A percentile compares a stretch with the other conserved stretches of the same genome.
Conservation (phyloP, 2,329 filamentous ascomycete species). For the Bipolaris oryzae region DNA sequence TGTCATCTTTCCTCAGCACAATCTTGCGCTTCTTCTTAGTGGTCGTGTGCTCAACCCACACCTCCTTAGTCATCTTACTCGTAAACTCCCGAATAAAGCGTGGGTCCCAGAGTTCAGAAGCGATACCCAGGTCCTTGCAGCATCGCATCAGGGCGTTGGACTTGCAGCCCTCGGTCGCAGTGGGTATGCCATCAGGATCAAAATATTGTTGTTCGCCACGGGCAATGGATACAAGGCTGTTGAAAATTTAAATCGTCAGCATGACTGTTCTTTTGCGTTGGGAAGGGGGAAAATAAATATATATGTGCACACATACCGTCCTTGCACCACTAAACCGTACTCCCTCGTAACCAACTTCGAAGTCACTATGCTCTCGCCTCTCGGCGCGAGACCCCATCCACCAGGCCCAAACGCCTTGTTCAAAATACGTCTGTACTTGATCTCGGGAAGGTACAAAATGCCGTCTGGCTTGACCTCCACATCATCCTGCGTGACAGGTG, state of each 20-base stretch:
- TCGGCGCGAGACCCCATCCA: constrained; percentile 90
- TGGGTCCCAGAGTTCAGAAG: constrained; percentile 95
- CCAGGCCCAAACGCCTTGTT: constrained; percentile 93
- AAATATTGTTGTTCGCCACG: constrained; percentile 97
- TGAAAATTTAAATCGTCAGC: not conserved
- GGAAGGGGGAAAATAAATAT: no score
- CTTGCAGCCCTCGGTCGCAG: constrained; percentile 94
- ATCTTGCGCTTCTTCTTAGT: constrained; percentile 92
- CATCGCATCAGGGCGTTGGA: constrained; percentile 97
- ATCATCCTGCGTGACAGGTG: constrained; percentile 71
- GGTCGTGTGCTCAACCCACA: constrained; percentile 84
- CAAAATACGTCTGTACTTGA: constrained; percentile 92
- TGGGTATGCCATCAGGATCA: constrained; percentile 84
- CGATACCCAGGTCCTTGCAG: constrained; percentile 96
- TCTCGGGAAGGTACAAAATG: constrained; percentile 94
- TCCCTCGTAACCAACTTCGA: constrained; percentile 82
- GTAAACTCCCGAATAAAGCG: constrained; percentile 85
- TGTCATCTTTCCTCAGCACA: constrained; percentile 83
- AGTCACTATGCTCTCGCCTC: constrained; percentile 85
- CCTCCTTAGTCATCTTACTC: constrained; percentile 74
- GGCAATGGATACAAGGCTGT: constrained; percentile 88
- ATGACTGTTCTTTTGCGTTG: not conserved
- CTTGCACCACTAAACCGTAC: constrained; percentile 88
- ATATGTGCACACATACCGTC: constrained; percentile 66
- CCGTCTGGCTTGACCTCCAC: constrained; percentile 98